Base-by-base conservation (phyloP, 192 early-diverging fungal species). In the Pilaira anomala region DNA sequence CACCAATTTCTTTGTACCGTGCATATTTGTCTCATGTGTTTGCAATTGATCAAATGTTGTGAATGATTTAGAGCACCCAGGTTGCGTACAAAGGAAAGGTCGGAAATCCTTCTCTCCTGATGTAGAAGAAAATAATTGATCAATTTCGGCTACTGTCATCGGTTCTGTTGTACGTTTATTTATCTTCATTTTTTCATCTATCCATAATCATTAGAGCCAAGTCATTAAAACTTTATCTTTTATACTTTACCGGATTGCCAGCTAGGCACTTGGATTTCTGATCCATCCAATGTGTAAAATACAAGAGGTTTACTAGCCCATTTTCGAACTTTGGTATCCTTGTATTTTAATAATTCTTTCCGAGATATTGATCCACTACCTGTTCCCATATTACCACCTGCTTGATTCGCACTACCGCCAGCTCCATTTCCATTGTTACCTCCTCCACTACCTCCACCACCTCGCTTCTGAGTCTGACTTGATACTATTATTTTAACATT, bases 11-110 rank as follows among this genome's bases (percentile, higher is more conserved):
- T 70, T 69, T n/a, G 56, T 65, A 2, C 73, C 73, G 22, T 75
- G 73, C 73, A 75, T 75, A 22, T 75, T 75, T 0, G 62, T 66
- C 40, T 75, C 73, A 60, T 75, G 73, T 9, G 67, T 66, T 24
- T 66, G 67, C 12, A 75, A 64, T n/a, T 62, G 67, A 39, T 75
- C 73, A 44, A 66, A 63, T 0, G 62, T 66, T 6, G 67, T 65
- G 24, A 75, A 75, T 18, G 73, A 69, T 46, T 75, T 75, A 22
- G 60, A 63, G 22, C 73, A 75, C 9, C 64, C 59, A 40, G 73
- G 58, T 16, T 75, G 73, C 16, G 73, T 75, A 50, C 73, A 75
- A 39, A 70, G 33, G 19, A 69, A 70, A 0, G 73, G 73, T 36
- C 65, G 41, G 49, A 73, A 67, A 53, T 73, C 65, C 53, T 67